Base-by-base conservation (phyloP, 495 filamentous ascomycete genomes). In the Annulohypoxylon stygium region DNA sequence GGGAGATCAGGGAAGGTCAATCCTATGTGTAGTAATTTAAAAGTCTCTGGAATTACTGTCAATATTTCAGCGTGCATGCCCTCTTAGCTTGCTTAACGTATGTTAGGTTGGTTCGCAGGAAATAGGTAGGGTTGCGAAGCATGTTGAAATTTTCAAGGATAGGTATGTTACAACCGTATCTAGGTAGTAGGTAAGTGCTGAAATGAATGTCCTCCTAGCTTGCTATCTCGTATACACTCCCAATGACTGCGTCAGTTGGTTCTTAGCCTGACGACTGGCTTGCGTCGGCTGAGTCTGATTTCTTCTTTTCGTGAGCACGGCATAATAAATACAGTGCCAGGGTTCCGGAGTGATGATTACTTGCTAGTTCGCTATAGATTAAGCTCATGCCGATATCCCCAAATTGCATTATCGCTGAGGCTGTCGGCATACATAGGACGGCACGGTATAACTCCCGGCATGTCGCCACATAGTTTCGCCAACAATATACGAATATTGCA, bases 401-500 rank as follows among this genome's bases (percentile, higher is more conserved):
- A 61, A 62, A 9, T 36, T 37, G 66, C 33, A 64, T 57, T 39
- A 51, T 26, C 33, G 41, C 36, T 69, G 55, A 59, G 66, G 48
- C 58, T 62, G 30, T 39, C 61, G 61, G 48, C 70, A 53, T 72
- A 59, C 48, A 43, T 51, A 20, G 41, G 48, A 72, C 58, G 64
- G 60, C 18, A 60, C 53, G 59, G 50, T 30, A 59, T 68, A 73
- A 53, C 51, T 68, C 51, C 39, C 64, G 64, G 70, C 65, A 69
- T 61, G 37, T 61, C 14, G 57, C 47, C 48, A 54, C 30, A 54
- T 12, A 54, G 36, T 51, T 41, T 51, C 37, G 41, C 48, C 47
- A 47, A 34, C 41, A 48, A 61, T 50, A 48, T 73, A 69, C 58
- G 53, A 73, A 47, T 45, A 55, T 54, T 61, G 36, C 48, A 18